phyloP scores from a whole-genome alignment of 352 stramenopile species.

The Globisporangium nagaii region DNA sequence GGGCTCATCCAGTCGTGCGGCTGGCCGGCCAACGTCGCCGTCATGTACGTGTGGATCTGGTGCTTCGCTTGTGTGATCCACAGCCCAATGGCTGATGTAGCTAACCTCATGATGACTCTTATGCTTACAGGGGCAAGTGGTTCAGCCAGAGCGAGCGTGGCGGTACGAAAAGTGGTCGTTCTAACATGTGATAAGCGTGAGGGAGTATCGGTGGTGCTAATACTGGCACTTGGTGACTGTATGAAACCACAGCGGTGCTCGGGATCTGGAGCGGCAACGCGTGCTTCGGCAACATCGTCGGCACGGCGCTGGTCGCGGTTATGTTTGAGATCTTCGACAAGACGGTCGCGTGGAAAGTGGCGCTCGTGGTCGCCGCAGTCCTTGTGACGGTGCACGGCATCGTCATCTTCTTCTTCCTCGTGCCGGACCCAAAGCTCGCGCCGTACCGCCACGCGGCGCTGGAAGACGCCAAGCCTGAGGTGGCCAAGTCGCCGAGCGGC shows the following conservation, averaged over 20 bases:
- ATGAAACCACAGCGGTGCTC: conserved; percentile 87
- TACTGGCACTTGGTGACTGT: too few species aligned
- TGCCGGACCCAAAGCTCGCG: conserved; percentile 58
- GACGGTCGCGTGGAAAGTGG: conserved; percentile 86
- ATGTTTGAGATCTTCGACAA: conserved; percentile 78
- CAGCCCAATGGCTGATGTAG: too few species aligned
- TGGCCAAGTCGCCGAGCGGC: conserved; percentile 18
- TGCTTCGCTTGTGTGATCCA: too few species aligned
- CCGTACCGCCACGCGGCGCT: conserved; percentile 43
- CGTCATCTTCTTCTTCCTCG: conserved; percentile 83
- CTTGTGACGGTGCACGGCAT: conserved; percentile 86
- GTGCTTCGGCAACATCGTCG: conserved; percentile 95
- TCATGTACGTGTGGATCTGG: conserved; percentile 80
- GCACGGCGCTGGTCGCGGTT: conserved; percentile 73
- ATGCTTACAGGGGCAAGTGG: conserved; percentile 92
- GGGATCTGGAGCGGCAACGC: conserved; percentile 96
- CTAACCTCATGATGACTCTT: too few species aligned
- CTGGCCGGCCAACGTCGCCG: conserved; percentile 66
- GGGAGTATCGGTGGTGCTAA: too few species aligned
- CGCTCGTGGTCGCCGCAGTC: conserved; percentile 79
- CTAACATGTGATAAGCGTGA: neutral
- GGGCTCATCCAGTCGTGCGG: conserved; percentile 79
- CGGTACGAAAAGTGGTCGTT: conserved; percentile 9
- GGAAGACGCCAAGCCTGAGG: conserved; percentile 41
- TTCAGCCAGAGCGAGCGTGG: conserved; percentile 72